These are phyloP conservation scores for Cucurbita ficifolia DNA, from an alignment of 306 rosid genomes.

Conservation along the genomic window DNA sequence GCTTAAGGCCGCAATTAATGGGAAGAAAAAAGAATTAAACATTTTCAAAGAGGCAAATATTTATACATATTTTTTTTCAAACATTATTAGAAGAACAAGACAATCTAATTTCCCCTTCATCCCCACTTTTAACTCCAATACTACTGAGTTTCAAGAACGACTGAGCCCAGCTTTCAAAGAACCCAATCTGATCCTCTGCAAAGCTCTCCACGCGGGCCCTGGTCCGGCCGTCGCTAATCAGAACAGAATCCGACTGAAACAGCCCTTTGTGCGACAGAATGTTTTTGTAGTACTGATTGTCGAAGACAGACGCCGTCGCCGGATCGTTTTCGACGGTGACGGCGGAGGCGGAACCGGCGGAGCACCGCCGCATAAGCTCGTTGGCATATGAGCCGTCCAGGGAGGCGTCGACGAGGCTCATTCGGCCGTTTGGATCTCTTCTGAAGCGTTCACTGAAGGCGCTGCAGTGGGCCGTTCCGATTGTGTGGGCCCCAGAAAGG, in stretches of 20 bases:
- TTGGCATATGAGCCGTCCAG: conserved; percentile 50
- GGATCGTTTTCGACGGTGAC: conserved; percentile 56
- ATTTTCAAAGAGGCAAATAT: not conserved
- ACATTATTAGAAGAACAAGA: conserved; percentile 42
- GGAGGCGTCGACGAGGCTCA: conserved; percentile 37
- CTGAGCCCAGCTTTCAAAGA: conserved; percentile 45
- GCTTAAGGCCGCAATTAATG: too few relatives aligned
- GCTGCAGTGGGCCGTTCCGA: conserved; percentile 63
- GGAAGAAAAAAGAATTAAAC: not conserved
- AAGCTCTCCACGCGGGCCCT: conserved; percentile 30
- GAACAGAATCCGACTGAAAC: conserved; percentile 67
- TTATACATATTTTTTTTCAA: not conserved
- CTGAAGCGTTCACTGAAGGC: conserved; percentile 58
- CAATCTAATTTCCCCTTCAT: conserved; percentile 53
- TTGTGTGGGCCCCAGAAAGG: conserved; percentile 88
- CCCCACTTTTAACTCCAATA: conserved; percentile 45
- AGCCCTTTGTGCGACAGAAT: conserved; percentile 44
- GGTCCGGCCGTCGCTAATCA: conserved; percentile 30
- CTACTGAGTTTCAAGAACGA: conserved; percentile 57
- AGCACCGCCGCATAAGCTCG: conserved; percentile 41
- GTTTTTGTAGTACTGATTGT: conserved; percentile 57
- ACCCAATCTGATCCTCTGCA: conserved; percentile 46
- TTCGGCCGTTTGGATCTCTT: conserved; percentile 37
- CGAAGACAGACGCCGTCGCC: conserved; percentile 43
- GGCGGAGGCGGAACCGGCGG: conserved; percentile 20